Evolutionary conservation across 2,329 filamentous ascomycete species (phyloP).

Genomic region (Fusarium domesticum): DNA sequence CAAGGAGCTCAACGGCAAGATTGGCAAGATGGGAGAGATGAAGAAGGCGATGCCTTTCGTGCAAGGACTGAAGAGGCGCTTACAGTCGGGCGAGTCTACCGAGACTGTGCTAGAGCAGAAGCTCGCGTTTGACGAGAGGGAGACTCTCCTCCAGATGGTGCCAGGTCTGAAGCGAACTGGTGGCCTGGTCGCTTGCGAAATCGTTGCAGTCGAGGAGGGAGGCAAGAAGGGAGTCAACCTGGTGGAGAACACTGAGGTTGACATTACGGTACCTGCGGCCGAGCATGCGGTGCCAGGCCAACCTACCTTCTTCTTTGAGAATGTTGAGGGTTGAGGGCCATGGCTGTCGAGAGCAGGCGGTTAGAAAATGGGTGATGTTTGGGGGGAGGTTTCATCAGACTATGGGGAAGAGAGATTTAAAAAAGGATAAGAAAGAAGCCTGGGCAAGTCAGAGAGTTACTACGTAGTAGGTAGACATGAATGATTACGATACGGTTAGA

Average conservation of each 20-base stretch:
- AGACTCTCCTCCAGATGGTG: constrained; percentile 73
- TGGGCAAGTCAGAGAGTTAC: too few species aligned
- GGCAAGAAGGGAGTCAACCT: constrained; percentile 61
- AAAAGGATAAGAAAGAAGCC: too few species aligned
- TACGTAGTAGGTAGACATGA: too few species aligned
- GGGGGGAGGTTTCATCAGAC: too few species aligned
- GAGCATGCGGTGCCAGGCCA: constrained; percentile 76
- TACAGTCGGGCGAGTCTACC: constrained; percentile 66
- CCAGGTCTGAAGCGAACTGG: constrained; percentile 72
- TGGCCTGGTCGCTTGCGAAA: constrained; percentile 66
- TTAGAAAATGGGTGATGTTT: too few species aligned
- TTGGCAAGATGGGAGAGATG: constrained; percentile 82
- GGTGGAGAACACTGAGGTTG: constrained; percentile 52
- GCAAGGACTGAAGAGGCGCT: constrained; percentile 78
- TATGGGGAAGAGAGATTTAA: too few species aligned
- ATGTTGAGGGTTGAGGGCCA: constrained; percentile 55
- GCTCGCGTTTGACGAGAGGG: constrained; percentile 80
- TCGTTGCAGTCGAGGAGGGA: constrained; percentile 69
- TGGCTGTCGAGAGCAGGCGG: too few species aligned
- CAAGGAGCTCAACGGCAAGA: constrained; percentile 73
- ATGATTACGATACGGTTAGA: too few species aligned
- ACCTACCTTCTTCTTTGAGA: constrained; percentile 83
- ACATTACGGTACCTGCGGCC: constrained; percentile 55
- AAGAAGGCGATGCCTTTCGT: constrained; percentile 99
- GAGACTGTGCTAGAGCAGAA: constrained; percentile 76